phyloP scores from a whole-genome alignment of 2,329 filamentous ascomycete genomes.

The Neoarthrinium moseri region DNA sequence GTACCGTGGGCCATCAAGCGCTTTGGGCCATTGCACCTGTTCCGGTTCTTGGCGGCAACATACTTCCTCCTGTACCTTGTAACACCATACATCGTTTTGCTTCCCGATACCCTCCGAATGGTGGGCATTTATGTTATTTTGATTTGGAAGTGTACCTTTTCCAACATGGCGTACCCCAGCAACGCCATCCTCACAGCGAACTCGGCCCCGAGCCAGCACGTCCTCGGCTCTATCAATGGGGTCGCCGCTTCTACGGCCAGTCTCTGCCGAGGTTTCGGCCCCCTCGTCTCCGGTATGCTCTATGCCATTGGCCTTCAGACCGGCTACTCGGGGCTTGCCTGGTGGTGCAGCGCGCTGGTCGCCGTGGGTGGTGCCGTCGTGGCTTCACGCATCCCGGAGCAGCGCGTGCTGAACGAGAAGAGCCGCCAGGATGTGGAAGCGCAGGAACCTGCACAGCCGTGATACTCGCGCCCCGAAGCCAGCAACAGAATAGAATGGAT shows the following conservation, averaged over 20 bases:
- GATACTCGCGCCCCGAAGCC: too few species aligned
- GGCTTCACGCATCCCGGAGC: constrained; percentile 73
- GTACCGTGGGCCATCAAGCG: constrained; percentile 76
- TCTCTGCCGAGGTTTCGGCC: constrained; percentile 82
- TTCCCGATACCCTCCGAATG: constrained; percentile 71
- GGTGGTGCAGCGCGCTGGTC: constrained; percentile 85
- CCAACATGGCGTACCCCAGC: constrained; percentile 87
- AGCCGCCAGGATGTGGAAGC: constrained; percentile 19
- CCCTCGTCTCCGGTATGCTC: constrained; percentile 81
- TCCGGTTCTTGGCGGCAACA: constrained; percentile 74
- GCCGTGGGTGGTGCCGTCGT: constrained; percentile 73
- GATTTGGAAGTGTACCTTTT: constrained; percentile 89
- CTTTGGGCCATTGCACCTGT: constrained; percentile 77
- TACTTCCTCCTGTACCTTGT: constrained; percentile 88
- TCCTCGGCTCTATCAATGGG: constrained; percentile 90
- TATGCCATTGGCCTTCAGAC: constrained; percentile 77
- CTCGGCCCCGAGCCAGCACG: constrained; percentile 77
- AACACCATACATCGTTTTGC: constrained; percentile 84
- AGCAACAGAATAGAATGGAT: too few species aligned
- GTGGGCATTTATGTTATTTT: constrained; percentile 74
- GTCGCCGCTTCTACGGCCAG: constrained; percentile 89
- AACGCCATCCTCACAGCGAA: constrained; percentile 89
- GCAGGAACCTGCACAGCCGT: too few species aligned
- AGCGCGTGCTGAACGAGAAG: constrained; percentile 42
- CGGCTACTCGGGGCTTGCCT: constrained; percentile 84